Evolutionary conservation across 441 rosid species (phyloP).

Genomic region (Croton laevigatus): DNA sequence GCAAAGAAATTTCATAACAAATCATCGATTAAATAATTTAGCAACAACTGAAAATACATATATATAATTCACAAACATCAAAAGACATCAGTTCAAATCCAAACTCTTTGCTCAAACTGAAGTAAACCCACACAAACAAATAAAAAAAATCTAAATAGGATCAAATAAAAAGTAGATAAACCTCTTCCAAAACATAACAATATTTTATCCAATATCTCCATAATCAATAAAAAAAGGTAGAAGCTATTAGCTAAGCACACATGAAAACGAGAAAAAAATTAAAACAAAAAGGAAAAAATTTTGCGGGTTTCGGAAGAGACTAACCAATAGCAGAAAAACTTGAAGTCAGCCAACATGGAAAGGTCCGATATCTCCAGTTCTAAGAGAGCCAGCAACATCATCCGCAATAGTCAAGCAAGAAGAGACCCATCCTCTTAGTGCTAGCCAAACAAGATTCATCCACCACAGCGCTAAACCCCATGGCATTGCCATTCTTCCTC

Average conservation of each 20-base stretch:
- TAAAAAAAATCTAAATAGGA: too few species aligned
- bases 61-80: background rate
- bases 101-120: constrained; percentile 4
- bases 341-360: constrained; percentile 68
- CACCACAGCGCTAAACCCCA: constrained; percentile 53
- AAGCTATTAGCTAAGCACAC: background rate
- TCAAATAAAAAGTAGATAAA: background rate
- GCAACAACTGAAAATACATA: background rate
- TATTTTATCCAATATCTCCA: background rate
- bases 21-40: background rate
- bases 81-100: background rate
- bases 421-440: constrained; percentile 67
- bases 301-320: background rate
- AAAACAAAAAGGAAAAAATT: background rate
- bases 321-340: constrained; percentile 4
- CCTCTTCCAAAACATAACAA: background rate
- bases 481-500: constrained; percentile 56
- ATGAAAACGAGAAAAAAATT: background rate
- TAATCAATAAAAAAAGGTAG: background rate
- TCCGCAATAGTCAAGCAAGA: constrained; percentile 84
- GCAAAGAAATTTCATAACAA: background rate
- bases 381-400: constrained; percentile 65
- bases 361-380: constrained; percentile 86
- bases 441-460: constrained; percentile 62
- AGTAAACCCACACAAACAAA: background rate